Evolutionary conservation across 768 basidiomycete species (phyloP), one percentile per base, ranked within the genome.

Genomic region (Kwoniella pini): DNA sequence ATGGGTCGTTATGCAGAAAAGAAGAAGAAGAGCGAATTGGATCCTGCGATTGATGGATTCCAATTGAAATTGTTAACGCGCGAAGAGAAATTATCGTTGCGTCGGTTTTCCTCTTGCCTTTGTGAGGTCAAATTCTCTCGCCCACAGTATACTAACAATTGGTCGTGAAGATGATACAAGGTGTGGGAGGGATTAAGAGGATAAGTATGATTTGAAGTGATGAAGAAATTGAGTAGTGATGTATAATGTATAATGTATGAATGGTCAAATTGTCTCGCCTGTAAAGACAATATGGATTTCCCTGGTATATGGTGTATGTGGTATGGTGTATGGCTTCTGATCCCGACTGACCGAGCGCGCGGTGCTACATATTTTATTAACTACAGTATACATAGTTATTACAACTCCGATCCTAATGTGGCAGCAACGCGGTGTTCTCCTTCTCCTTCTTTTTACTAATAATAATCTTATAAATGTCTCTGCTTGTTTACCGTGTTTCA

Each of bases 221-320:
- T 17, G 30, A 31, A 50, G 17, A 31, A 44, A 15, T 31, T 50
- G 30, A 21, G 7, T 36, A 15, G 7, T 15, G 15, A 36, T 7
- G 33, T 50, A 13, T 50, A 50, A 31, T n/a, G 48, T 43, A n/a
- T 43, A 19, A 13, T 43, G 24, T 46, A 46, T 50, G 48, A 50
- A 50, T 50, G 48, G 48, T n/a, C n/a, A n/a, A n/a, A n/a, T 10
- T 50, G 48, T 50, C 48, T 50, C 19, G 48, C 27, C 48, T 50
- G 48, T 17, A 24, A 13, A 21, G 48, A 50, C 27, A n/a, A n/a
- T n/a, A n/a, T n/a, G n/a, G n/a, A n/a, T n/a, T n/a, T n/a, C n/a
- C n/a, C n/a, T n/a, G n/a, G 19, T 31, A 6, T 13, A 15, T 50
- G 1, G 2, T 31, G 11, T 42, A 6, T 42, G n/a, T 42, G 40